Conservation (phyloP, 1,284 basidiomycete species). For the Marasmius sp. region DNA sequence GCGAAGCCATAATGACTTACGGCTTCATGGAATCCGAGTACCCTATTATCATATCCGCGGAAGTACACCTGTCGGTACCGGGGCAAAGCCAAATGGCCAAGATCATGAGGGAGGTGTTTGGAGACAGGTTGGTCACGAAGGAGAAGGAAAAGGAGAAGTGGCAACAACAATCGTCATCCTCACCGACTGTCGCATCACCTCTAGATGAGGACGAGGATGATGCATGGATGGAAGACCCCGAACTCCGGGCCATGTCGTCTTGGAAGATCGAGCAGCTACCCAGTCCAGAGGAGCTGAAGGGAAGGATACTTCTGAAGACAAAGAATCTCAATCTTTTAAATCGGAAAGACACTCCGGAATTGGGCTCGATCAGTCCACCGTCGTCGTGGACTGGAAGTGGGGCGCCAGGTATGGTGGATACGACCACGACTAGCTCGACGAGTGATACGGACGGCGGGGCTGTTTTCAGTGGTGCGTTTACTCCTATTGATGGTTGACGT, state of each 20-base stretch:
- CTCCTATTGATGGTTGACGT: background rate
- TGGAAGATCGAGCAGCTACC: constrained; percentile 49
- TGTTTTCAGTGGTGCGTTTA: background rate
- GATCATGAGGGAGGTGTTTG: constrained; percentile 82
- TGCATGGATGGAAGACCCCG: background rate
- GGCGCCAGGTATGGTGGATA: constrained; percentile 36
- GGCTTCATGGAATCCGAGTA: constrained; percentile 93
- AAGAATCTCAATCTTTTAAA: constrained; percentile 53
- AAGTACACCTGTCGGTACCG: constrained; percentile 82
- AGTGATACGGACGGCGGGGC: constrained; percentile 38
- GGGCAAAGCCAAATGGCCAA: constrained; percentile 84
- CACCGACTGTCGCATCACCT: background rate
- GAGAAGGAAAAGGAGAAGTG: constrained; percentile 1
- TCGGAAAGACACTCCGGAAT: background rate
- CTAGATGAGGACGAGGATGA: background rate
- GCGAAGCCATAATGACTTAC: constrained; percentile 87
- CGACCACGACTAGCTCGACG: constrained; percentile 38
- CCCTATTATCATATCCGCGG: constrained; percentile 93
- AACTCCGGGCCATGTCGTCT: background rate
- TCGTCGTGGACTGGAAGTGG: constrained; percentile 39
- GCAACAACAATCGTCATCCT: background rate
- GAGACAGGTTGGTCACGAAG: constrained; percentile 37
- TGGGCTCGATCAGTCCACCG: constrained; percentile 15
- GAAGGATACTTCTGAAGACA: constrained; percentile 84
- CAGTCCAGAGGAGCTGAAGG: constrained; percentile 85